Evolutionary conservation across 495 filamentous ascomycete species (phyloP).

Genomic region (Aspergillus hancockii): DNA sequence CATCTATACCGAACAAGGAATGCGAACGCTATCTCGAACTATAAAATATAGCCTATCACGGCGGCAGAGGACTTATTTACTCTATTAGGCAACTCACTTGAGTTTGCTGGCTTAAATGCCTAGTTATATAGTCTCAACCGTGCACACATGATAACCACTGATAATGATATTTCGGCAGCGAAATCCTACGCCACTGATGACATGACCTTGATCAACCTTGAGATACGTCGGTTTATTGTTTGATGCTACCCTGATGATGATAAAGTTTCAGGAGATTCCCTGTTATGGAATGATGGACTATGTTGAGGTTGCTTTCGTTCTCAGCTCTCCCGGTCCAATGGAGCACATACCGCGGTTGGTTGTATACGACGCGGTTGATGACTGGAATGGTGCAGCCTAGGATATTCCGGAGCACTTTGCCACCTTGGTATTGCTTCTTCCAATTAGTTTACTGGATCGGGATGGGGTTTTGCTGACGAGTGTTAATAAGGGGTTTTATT

Average conservation of each 20-base stretch:
- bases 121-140: no score
- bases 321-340: no score
- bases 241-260: no score
- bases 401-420: background rate
- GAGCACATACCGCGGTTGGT: no score
- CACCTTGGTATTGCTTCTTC: background rate
- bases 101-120: background rate
- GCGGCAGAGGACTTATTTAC: background rate
- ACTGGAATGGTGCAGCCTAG: background rate
- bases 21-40: background rate
- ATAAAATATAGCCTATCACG: background rate
- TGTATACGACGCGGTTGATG: background rate
- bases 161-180: no score
- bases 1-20: background rate
- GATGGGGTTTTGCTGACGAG: background rate
- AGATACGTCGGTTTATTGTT: no score
- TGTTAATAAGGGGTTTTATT: background rate
- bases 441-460: background rate
- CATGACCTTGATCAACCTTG: no score
- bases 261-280: no score
- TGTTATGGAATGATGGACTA: no score
- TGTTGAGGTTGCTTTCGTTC: no score
- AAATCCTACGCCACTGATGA: no score
- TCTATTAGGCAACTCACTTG: constrained; percentile 1
- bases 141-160: no score